A percentile compares a stretch with the other conserved stretches of the same genome.
phyloP scores from a whole-genome alignment of 371 early-diverging fungal species.

The Cokeromyces recurvatus region DNA sequence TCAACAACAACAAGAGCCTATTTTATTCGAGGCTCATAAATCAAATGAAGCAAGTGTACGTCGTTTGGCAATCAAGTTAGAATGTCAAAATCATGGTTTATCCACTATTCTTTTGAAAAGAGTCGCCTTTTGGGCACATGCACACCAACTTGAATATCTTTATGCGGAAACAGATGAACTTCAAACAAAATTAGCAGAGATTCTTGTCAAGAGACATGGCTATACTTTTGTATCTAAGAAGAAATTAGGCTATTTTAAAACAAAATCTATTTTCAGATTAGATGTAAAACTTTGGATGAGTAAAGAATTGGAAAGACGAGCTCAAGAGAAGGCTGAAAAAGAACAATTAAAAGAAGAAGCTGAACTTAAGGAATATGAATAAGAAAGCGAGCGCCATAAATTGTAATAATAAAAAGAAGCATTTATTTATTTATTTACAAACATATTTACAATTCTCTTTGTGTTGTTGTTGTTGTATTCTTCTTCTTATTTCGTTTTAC shows the following conservation, averaged over 20 bases:
- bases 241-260: slow-evolving; percentile 22
- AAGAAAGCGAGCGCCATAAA: too few species aligned
- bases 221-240: slow-evolving; percentile 26
- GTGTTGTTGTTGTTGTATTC: too few species aligned
- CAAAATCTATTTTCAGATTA: slow-evolving; percentile 28
- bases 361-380: slow-evolving; percentile 33
- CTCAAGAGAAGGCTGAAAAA: slow-evolving; percentile 17
- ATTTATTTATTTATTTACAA: too few species aligned
- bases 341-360: slow-evolving; percentile 31
- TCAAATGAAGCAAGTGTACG: slow-evolving; percentile 41
- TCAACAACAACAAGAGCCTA: neutral
- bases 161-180: slow-evolving; percentile 45
- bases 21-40: slow-evolving; percentile 34
- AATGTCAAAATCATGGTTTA: slow-evolving; percentile 43
- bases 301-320: slow-evolving; percentile 25
- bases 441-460: too few species aligned
- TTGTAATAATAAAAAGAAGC: too few species aligned
- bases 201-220: slow-evolving; percentile 38
- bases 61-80: slow-evolving; percentile 38
- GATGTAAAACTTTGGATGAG: slow-evolving; percentile 50
- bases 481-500: too few species aligned
- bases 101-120: slow-evolving; percentile 42
- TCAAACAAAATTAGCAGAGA: slow-evolving; percentile 21
- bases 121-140: slow-evolving; percentile 46
- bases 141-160: slow-evolving; percentile 39